phyloP scores from a whole-genome alignment of 768 basidiomycete genomes.

The Rhizopogon salebrosus region DNA sequence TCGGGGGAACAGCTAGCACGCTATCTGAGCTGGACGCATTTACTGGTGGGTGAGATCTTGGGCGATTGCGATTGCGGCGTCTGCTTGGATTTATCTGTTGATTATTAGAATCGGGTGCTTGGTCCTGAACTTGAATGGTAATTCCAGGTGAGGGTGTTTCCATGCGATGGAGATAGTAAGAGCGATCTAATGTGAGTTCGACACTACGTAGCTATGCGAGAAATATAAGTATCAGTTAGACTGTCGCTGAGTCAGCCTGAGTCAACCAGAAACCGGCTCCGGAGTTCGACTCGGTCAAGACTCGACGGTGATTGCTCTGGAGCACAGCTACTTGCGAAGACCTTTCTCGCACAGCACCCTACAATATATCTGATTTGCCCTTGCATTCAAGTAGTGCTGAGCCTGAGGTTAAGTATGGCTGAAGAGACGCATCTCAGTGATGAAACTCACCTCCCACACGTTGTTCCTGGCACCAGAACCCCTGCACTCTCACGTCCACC shows the following conservation, averaged over 20 bases:
- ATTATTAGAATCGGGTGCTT: neutral
- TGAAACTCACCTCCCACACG: too few relatives aligned
- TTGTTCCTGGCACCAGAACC: neutral
- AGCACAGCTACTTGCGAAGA: too few relatives aligned
- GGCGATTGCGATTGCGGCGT: neutral
- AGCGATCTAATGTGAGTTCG: neutral
- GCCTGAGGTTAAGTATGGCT: too few relatives aligned
- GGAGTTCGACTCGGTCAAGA: too few relatives aligned
- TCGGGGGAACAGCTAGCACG: neutral
- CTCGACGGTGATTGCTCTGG: too few relatives aligned
- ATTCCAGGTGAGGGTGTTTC: neutral
- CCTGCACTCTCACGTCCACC: constrained; percentile 24
- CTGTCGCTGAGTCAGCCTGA: too few relatives aligned
- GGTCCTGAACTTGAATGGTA: neutral
- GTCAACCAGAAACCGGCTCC: too few relatives aligned
- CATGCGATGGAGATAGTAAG: neutral
- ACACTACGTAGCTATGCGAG: neutral
- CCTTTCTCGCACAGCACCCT: too few relatives aligned
- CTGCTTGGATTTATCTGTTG: neutral
- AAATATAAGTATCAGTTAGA: neutral
- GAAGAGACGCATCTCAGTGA: too few relatives aligned
- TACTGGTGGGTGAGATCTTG: neutral
- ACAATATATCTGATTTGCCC: too few relatives aligned
- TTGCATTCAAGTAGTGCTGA: too few relatives aligned
- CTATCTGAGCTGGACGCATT: neutral